phyloP scores from a whole-genome alignment of 2,329 filamentous ascomycete genomes.

The Biscogniauxia marginata region DNA sequence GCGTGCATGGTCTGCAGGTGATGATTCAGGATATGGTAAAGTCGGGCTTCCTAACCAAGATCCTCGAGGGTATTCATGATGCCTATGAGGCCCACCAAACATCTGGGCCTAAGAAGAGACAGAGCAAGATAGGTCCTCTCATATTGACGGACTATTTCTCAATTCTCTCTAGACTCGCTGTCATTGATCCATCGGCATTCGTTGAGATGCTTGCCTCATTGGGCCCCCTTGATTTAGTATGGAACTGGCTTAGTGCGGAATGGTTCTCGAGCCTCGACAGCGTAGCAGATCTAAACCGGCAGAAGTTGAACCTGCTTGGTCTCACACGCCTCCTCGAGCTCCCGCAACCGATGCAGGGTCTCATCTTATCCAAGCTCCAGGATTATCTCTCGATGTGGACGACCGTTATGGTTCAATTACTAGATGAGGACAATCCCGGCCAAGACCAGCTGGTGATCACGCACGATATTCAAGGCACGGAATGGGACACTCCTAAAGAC shows the following conservation, averaged over 20 bases:
- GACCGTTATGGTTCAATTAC: slow-evolving; percentile 63
- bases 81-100: slow-evolving; percentile 75
- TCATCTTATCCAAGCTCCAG: slow-evolving; percentile 63
- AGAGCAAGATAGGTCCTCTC: slow-evolving; percentile 68
- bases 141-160: slow-evolving; percentile 84
- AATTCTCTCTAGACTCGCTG: slow-evolving; percentile 74
- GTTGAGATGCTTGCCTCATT: slow-evolving; percentile 53
- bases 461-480: slow-evolving; percentile 38
- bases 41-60: slow-evolving; percentile 59
- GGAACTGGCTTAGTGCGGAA: slow-evolving; percentile 58
- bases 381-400: slow-evolving; percentile 77
- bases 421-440: slow-evolving; percentile 52
- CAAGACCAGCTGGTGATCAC: slow-evolving; percentile 53
- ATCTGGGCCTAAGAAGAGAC: slow-evolving; percentile 73
- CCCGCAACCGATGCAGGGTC: slow-evolving; percentile 53
- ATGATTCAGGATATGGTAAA: slow-evolving; percentile 65
- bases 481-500: slow-evolving; percentile 58
- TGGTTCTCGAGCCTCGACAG: slow-evolving; percentile 70
- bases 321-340: slow-evolving; percentile 71
- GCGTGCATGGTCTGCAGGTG: slow-evolving; percentile 58
- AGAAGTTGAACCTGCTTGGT: slow-evolving; percentile 72
- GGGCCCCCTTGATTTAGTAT: slow-evolving; percentile 49
- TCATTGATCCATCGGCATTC: slow-evolving; percentile 71
- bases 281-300: slow-evolving; percentile 62
- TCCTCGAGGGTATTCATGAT: slow-evolving; percentile 66